Base-by-base conservation (phyloP, 2,329 filamentous ascomycete genomes). In the Fusarium setosum region DNA sequence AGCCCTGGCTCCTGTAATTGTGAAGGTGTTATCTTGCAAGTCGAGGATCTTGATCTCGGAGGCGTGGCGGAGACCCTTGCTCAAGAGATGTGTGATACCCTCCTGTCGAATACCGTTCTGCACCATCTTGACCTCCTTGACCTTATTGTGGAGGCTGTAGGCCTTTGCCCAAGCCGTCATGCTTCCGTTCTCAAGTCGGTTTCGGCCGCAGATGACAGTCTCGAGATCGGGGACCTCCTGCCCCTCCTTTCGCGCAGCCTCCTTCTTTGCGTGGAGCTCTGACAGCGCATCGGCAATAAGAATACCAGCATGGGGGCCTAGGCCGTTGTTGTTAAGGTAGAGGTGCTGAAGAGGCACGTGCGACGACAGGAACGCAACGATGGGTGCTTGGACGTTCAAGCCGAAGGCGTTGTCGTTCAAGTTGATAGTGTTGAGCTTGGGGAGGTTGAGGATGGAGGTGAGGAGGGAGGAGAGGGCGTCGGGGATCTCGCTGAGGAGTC, bases 401-500 rank as follows among this genome's bases (percentile, higher is more conserved):
- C 96, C 96, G 74, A 99, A 99, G 42, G 96, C 96, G 80, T 99
- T 99, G 81, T 99, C 96, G 80, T 95, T 97, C 37, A 99, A 87
- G 80, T 98, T 96, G 80, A 99, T 87, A 26, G 94, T 97, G 77
- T 92, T 91, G 41, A 99, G 90, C 57, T 92, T 90, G 2, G 92
- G 91, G 53, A 97, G 90, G 74, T 94, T 91, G 57, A 97, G 88
- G 38, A 98, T 89, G 5, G 95, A 91, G 37, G 90, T 94, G 53
- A 99, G 89, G 45, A 99, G 89, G 59, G 88, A 90, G 42, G 92
- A 92, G 54, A 99, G 88, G 8, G 96, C 95, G 67, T 91, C 90
- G 45, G 96, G 96, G 66, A 99, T 99, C 78, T 99, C 96, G 78
- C 90, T 92, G 65, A 98, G 89, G 42, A 98, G 88, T 69, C 96